phyloP scores from a whole-genome alignment of 2,329 filamentous ascomycete species.

The Arthrinium phaeospermum region DNA sequence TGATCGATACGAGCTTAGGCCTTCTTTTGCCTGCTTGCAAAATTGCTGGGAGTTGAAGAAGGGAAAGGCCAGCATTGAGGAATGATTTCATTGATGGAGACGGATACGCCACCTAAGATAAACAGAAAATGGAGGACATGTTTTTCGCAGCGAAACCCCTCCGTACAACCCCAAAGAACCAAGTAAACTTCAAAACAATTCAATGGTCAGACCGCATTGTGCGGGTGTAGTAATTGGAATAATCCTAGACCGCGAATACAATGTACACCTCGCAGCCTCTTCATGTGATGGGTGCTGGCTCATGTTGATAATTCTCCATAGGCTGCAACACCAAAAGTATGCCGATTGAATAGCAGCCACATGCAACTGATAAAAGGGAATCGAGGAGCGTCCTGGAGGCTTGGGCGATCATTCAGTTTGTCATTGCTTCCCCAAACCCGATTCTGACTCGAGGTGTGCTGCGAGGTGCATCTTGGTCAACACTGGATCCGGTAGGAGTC shows the following conservation, averaged over 20 bases:
- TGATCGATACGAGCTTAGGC: neutral
- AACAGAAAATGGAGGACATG: neutral
- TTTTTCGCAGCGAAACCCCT: neutral
- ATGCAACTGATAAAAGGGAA: neutral
- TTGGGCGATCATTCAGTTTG: neutral
- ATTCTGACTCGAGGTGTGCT: slow-evolving; percentile 39
- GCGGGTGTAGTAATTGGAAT: neutral
- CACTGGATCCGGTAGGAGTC: slow-evolving; percentile 49
- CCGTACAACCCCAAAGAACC: neutral
- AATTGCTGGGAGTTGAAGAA: neutral
- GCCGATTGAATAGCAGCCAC: neutral
- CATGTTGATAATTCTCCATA: neutral
- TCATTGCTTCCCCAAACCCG: slow-evolving; percentile 26
- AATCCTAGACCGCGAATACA: neutral
- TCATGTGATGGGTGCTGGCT: neutral
- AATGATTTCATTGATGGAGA: neutral
- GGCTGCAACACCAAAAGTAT: neutral
- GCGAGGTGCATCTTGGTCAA: slow-evolving; percentile 53
- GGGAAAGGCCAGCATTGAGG: neutral
- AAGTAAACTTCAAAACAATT: neutral
- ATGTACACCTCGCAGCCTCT: neutral
- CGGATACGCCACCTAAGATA: neutral
- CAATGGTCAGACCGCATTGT: neutral
- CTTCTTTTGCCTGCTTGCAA: neutral
- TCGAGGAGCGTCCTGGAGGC: neutral